Evolutionary conservation across 2,329 filamentous ascomycete genomes (phyloP).

Genomic region (Arthrinium puccinioides): DNA sequence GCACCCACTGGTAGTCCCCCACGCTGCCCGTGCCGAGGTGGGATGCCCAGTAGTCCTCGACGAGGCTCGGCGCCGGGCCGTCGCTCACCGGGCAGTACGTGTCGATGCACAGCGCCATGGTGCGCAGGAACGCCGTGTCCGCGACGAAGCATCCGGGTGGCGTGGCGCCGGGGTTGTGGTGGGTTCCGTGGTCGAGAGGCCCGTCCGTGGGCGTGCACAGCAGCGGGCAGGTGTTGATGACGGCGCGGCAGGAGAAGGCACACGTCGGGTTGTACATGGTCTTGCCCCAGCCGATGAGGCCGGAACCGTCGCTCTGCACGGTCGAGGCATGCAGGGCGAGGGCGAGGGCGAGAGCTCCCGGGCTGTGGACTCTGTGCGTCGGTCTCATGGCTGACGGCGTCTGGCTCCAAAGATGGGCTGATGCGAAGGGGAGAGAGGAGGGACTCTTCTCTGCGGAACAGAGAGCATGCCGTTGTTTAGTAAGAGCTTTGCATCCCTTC

Average conservation of each 20-base stretch:
- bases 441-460: no score
- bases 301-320: slow-evolving; percentile 4
- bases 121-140: slow-evolving; percentile 21
- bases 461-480: no score
- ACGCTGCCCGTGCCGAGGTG: slow-evolving; percentile 21
- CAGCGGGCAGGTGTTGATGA: slow-evolving; percentile 18
- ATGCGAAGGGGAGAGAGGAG: no score
- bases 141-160: slow-evolving; percentile 20
- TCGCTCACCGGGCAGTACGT: slow-evolving; percentile 20
- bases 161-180: slow-evolving; percentile 13
- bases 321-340: not conserved
- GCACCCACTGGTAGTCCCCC: slow-evolving; percentile 14
- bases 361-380: not conserved
- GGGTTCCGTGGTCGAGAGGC: slow-evolving; percentile 14
- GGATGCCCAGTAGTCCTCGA: slow-evolving; percentile 20
- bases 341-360: not conserved
- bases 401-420: no score
- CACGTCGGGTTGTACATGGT: slow-evolving; percentile 10
- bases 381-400: not conserved
- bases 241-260: slow-evolving; percentile 11
- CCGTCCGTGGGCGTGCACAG: slow-evolving; percentile 14
- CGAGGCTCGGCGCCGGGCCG: slow-evolving; percentile 7
- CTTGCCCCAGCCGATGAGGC: slow-evolving; percentile 10
- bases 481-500: no score
- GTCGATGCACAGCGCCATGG: slow-evolving; percentile 26